phyloP scores from a whole-genome alignment of 169 alveolate genomes.

The Plasmodium coatneyi region DNA sequence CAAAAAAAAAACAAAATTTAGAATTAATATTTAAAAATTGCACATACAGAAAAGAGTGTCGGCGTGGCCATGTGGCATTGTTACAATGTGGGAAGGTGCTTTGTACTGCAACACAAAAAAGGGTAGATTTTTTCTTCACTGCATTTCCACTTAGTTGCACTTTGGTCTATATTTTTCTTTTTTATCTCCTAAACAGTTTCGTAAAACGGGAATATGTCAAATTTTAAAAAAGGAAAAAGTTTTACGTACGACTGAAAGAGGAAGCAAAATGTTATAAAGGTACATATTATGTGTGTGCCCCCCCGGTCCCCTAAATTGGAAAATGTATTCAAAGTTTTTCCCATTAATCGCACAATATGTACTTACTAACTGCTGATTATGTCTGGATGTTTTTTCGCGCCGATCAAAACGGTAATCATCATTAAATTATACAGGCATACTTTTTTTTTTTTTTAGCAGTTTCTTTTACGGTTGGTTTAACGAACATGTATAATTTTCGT shows the following conservation, averaged over 20 bases:
- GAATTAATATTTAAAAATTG: slow-evolving; percentile 19
- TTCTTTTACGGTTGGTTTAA: background rate
- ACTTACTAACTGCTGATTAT: background rate
- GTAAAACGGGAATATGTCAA: background rate
- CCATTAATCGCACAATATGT: background rate
- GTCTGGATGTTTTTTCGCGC: background rate
- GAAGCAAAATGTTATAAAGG: background rate
- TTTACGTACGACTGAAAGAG: background rate
- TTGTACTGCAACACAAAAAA: background rate
- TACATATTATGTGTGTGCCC: background rate
- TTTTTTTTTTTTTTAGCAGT: background rate
- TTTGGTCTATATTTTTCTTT: background rate
- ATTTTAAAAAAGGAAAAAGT: background rate
- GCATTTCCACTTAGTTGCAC: background rate
- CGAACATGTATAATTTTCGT: background rate
- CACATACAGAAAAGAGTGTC: background rate
- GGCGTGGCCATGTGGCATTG: background rate
- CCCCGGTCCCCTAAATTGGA: background rate
- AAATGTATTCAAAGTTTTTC: background rate
- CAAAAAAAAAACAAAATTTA: background rate
- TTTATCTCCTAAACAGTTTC: background rate
- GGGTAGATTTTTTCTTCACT: background rate
- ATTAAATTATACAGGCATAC: background rate
- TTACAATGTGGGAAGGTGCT: background rate
- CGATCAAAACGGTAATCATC: background rate